phyloP scores from a whole-genome alignment of 148 eudicot genomes.

The Amaranthus cruentus region DNA sequence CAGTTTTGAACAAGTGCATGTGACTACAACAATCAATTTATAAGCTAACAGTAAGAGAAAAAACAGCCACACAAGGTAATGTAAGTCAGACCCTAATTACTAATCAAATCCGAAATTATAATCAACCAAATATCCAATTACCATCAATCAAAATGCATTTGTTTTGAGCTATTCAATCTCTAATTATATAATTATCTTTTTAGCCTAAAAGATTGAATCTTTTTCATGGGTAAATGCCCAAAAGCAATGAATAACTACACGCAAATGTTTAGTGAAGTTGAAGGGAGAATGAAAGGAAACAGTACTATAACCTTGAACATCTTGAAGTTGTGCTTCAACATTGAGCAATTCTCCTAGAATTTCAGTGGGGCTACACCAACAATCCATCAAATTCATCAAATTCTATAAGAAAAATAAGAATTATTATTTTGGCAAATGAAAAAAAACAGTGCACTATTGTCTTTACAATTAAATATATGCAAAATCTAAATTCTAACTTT shows the following conservation, averaged over 20 bases:
- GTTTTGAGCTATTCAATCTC: not conserved
- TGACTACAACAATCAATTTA: too few species aligned
- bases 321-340: slow-evolving; percentile 73
- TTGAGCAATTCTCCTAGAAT: slow-evolving; percentile 51
- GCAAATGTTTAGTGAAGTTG: not conserved
- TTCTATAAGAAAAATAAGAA: too few species aligned
- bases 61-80: too few species aligned
- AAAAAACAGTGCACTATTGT: too few species aligned
- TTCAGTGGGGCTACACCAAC: slow-evolving; percentile 26
- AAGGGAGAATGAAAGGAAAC: not conserved
- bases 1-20: too few species aligned
- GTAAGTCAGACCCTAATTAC: not conserved
- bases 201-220: not conserved
- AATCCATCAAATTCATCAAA: too few species aligned
- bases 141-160: not conserved
- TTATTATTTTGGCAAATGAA: too few species aligned
- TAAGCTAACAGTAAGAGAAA: too few species aligned
- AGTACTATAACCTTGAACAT: slow-evolving; percentile 50
- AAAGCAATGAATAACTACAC: not conserved
- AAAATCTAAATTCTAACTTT: too few species aligned
- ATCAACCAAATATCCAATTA: not conserved
- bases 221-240: not conserved
- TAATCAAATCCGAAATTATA: not conserved
- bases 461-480: too few species aligned
- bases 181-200: not conserved